phyloP scores from a whole-genome alignment of 2,329 filamentous ascomycete genomes.

The Pseudogymnoascus sp. region DNA sequence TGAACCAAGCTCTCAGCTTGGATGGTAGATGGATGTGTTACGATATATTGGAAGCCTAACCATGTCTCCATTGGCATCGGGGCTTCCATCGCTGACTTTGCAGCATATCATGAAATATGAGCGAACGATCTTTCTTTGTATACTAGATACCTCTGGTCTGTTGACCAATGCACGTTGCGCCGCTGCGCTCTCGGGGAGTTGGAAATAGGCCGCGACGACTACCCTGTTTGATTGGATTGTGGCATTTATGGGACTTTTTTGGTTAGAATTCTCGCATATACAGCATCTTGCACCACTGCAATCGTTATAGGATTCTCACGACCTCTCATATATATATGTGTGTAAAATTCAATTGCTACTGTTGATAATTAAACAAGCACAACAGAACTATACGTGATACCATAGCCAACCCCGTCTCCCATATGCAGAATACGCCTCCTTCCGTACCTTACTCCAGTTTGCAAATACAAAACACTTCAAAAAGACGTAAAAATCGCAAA shows the following conservation, averaged over 20 bases:
- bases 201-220: neutral
- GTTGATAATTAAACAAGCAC: neutral
- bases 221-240: neutral
- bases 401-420: neutral
- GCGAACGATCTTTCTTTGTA: constrained; percentile 7
- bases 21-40: neutral
- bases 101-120: constrained; percentile 8
- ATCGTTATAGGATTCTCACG: neutral
- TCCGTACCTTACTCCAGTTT: constrained; percentile 4
- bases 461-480: neutral
- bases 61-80: neutral
- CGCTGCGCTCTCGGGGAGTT: neutral
- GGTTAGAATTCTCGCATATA: constrained; percentile 1
- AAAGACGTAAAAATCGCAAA: neutral
- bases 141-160: constrained; percentile 6
- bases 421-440: neutral
- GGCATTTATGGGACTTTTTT: constrained; percentile 3
- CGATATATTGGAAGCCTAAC: neutral
- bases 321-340: neutral
- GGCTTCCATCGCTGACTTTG: constrained; percentile 4
- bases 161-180: constrained; percentile 2
- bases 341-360: neutral
- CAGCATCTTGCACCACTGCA: neutral
- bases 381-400: neutral
- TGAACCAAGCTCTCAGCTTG: neutral